These are phyloP conservation scores for Castanea crenata DNA, from an alignment of 306 rosid genomes.

Conservation along the genomic window DNA sequence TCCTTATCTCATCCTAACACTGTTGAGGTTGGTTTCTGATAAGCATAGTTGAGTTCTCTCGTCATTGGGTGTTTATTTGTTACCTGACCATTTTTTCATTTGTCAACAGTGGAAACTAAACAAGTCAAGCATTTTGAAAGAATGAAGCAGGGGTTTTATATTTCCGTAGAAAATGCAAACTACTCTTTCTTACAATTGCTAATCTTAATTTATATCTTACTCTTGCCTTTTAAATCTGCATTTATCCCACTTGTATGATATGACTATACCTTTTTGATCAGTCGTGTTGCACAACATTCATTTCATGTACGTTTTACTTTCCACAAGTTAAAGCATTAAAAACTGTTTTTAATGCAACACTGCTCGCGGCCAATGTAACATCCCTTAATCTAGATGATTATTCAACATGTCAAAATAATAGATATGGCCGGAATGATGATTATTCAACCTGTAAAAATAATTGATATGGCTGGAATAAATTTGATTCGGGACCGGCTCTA, in stretches of 20 bases:
- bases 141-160: background rate
- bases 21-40: background rate
- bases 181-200: background rate
- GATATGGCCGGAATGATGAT: background rate
- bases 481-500: background rate
- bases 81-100: background rate
- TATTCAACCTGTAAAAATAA: background rate
- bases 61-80: background rate
- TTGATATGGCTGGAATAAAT: background rate
- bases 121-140: background rate
- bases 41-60: background rate
- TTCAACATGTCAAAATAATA: background rate
- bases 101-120: background rate
- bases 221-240: background rate
- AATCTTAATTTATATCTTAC: background rate
- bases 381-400: background rate
- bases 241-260: too few species aligned
- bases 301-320: background rate
- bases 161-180: background rate
- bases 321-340: background rate
- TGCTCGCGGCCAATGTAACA: background rate
- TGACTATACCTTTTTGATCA: background rate
- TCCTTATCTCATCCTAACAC: background rate
- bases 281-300: background rate
- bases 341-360: too few species aligned